phyloP scores from a whole-genome alignment of 305 asterid species.

The Rubia peregrina region DNA sequence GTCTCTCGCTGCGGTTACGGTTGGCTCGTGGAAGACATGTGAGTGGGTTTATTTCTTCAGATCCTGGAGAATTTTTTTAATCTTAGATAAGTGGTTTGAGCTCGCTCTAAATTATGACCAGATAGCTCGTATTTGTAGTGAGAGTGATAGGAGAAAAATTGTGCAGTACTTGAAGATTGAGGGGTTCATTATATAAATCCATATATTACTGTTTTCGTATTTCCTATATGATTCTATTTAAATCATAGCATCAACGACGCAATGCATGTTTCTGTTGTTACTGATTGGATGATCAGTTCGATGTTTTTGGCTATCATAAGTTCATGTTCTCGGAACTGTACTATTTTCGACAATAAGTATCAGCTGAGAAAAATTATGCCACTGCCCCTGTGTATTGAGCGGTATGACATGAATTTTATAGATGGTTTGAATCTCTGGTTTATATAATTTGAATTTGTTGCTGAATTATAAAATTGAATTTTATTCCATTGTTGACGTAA shows the following conservation, averaged over 20 bases:
- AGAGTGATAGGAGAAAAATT: neutral
- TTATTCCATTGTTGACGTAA: neutral
- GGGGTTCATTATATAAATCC: neutral
- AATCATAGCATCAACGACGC: neutral
- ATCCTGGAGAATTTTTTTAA: conserved; percentile 1
- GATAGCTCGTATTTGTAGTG: neutral
- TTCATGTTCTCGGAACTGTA: neutral
- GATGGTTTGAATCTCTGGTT: neutral
- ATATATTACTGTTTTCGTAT: neutral
- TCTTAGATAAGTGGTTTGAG: neutral
- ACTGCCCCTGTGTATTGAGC: no score
- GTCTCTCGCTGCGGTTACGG: conserved; percentile 65
- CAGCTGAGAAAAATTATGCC: no score
- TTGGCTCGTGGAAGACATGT: conserved; percentile 80
- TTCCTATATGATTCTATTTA: neutral
- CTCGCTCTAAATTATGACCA: neutral
- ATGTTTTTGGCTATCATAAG: neutral
- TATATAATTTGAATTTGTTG: neutral
- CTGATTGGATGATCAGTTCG: neutral
- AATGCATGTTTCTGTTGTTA: neutral
- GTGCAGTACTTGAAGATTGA: neutral
- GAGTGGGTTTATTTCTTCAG: neutral
- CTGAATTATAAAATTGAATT: neutral
- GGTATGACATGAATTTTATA: neutral
- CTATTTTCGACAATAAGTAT: no score